A percentile compares a stretch with the other conserved stretches of the same genome.
Conservation (phyloP, 2,329 filamentous ascomycete genomes). For the Waltergamsia citrina region DNA sequence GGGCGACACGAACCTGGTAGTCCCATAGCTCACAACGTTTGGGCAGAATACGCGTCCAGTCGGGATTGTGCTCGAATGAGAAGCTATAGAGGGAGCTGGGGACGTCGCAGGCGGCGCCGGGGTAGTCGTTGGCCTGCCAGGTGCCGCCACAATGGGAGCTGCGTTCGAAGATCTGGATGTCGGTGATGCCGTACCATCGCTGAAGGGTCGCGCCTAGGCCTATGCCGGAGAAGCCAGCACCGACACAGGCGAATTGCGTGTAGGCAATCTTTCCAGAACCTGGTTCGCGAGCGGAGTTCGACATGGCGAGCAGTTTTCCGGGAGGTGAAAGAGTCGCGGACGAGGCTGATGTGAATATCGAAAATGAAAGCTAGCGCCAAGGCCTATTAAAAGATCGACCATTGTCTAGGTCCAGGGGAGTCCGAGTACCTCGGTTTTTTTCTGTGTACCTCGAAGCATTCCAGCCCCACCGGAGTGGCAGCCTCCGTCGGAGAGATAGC, state of each 20-base stretch:
- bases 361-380: too few species aligned
- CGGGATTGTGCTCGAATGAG: slow-evolving; percentile 48
- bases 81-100: slow-evolving; percentile 52
- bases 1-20: slow-evolving; percentile 45
- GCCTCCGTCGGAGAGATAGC: too few species aligned
- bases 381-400: too few species aligned
- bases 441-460: too few species aligned
- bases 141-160: slow-evolving; percentile 50
- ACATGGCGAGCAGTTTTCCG: too few species aligned
- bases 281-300: too few species aligned
- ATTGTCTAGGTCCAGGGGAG: too few species aligned
- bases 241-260: slow-evolving; percentile 37
- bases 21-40: slow-evolving; percentile 43
- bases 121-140: slow-evolving; percentile 56
- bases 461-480: too few species aligned
- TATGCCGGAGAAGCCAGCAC: slow-evolving; percentile 53
- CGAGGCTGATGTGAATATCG: too few species aligned
- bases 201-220: slow-evolving; percentile 50
- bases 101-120: slow-evolving; percentile 44
- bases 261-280: too few species aligned
- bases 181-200: slow-evolving; percentile 44
- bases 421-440: too few species aligned
- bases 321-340: too few species aligned
- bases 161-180: slow-evolving; percentile 52
- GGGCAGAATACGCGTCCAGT: slow-evolving; percentile 50